A percentile compares a stretch with the other conserved stretches of the same genome.
Conservation (phyloP, 208 protist genomes). For the Borovskyia barvae region DNA sequence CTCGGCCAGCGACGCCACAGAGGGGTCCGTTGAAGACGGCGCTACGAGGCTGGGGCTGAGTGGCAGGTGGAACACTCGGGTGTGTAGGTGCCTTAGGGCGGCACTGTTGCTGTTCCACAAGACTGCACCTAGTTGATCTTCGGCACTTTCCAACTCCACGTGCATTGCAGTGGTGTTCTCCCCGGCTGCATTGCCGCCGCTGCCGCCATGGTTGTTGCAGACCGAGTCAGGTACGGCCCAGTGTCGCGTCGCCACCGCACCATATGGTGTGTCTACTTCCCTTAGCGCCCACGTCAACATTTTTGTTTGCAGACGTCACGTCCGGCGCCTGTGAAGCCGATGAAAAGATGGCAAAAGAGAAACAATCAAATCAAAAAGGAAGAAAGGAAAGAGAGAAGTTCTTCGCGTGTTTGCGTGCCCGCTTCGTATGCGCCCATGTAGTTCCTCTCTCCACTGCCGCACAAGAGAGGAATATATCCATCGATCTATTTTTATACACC, state of each 20-base stretch:
- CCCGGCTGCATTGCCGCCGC: conserved; percentile 2
- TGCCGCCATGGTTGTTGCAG: conserved; percentile 18
- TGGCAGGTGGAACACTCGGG: conserved; percentile 35
- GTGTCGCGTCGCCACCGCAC: conserved; percentile 70
- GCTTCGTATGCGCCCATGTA: too few species aligned
- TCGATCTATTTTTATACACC: too few species aligned
- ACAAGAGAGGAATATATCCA: too few species aligned
- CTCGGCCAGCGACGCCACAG: conserved; percentile 2
- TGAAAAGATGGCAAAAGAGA: too few species aligned
- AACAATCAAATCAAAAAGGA: conserved; percentile 1
- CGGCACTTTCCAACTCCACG: conserved; percentile 61
- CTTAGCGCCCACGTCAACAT: conserved; percentile 75
- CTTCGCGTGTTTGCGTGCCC: too few species aligned
- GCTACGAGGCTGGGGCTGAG: background rate
- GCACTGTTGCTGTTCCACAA: conserved; percentile 89
- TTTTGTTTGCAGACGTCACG: background rate
- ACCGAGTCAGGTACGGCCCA: conserved; percentile 63
- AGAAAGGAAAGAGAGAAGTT: too few species aligned
- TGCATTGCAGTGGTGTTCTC: conserved; percentile 24
- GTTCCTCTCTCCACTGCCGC: too few species aligned
- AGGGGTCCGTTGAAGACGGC: background rate
- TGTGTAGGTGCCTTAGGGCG: conserved; percentile 62
- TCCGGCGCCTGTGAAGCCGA: background rate
- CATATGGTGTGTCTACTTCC: conserved; percentile 77
- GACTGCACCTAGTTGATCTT: conserved; percentile 86